These are phyloP conservation scores for Colletotrichum cordylinicola DNA, from an alignment of 2,329 filamentous ascomycete genomes.

Conservation along the genomic window DNA sequence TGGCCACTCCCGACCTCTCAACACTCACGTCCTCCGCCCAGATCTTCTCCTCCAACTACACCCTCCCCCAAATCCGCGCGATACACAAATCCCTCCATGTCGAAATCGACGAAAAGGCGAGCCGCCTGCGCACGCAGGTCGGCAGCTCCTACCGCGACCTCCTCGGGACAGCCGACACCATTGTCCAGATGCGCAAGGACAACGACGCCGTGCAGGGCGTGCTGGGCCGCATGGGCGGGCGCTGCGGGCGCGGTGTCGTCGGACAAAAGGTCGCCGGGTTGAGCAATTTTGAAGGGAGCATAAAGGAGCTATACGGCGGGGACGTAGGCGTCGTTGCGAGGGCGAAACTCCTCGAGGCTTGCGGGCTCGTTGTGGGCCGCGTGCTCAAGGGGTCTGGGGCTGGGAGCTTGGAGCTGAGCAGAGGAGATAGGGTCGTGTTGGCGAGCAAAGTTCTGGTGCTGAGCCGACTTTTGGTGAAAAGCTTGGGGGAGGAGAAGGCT, in stretches of 20 bases:
- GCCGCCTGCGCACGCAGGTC: conserved; percentile 67
- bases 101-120: conserved; percentile 67
- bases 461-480: conserved; percentile 76
- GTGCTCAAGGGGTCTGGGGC: conserved; percentile 47
- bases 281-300: conserved; percentile 45
- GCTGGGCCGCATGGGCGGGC: conserved; percentile 74
- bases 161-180: conserved; percentile 90
- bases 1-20: conserved; percentile 49
- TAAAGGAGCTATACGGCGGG: neutral
- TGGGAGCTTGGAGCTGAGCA: conserved; percentile 33
- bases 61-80: conserved; percentile 67
- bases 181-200: conserved; percentile 84
- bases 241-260: conserved; percentile 77
- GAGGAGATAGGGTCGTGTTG: conserved; percentile 58
- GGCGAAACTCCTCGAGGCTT: conserved; percentile 56
- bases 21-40: conserved; percentile 55
- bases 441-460: conserved; percentile 78
- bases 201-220: conserved; percentile 77
- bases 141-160: conserved; percentile 83
- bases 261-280: conserved; percentile 69
- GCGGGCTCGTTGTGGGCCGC: conserved; percentile 53
- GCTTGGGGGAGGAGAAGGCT: conserved; percentile 58
- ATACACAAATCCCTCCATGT: conserved; percentile 66
- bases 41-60: conserved; percentile 61
- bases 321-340: conserved; percentile 40